Conservation (phyloP, 1,284 basidiomycete species). For the Papiliotrema terrestris region DNA sequence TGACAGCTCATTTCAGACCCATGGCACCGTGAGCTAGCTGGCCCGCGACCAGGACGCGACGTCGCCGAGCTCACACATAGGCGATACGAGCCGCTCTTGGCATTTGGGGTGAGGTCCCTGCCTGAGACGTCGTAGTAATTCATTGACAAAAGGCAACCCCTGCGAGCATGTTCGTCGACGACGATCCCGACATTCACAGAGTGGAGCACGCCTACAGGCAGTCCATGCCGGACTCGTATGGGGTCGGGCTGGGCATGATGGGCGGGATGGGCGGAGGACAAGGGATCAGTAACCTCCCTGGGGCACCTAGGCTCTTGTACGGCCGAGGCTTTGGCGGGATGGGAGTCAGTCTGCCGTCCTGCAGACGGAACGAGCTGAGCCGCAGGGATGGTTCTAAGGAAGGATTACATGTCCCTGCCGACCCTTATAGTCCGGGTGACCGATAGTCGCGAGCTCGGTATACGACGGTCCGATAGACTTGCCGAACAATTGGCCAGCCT, state of each 20-base stretch:
- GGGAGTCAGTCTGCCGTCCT: no score
- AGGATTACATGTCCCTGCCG: no score
- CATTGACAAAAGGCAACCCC: conserved; percentile 23
- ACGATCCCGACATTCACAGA: conserved; percentile 33
- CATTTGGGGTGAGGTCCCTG: conserved; percentile 24
- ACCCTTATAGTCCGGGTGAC: no score
- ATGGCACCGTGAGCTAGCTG: no score
- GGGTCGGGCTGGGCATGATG: conserved; percentile 28
- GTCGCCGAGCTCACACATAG: no score
- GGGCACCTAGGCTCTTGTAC: conserved; percentile 29
- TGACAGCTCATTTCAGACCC: no score
- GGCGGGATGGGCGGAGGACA: conserved; percentile 21
- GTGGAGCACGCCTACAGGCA: conserved; percentile 37
- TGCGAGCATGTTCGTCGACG: conserved; percentile 29
- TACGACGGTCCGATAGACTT: no score
- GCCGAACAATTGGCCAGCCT: no score
- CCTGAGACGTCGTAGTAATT: background rate
- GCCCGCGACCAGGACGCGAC: no score
- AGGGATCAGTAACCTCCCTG: conserved; percentile 31
- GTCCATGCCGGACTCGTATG: conserved; percentile 31
- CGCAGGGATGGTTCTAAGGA: no score
- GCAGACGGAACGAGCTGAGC: no score
- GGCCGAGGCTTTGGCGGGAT: conserved; percentile 21
- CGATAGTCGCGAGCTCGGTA: no score
- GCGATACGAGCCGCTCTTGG: conserved; percentile 25